Base-by-base conservation (phyloP, 495 filamentous ascomycete genomes). In the Penicillium alfredii region DNA sequence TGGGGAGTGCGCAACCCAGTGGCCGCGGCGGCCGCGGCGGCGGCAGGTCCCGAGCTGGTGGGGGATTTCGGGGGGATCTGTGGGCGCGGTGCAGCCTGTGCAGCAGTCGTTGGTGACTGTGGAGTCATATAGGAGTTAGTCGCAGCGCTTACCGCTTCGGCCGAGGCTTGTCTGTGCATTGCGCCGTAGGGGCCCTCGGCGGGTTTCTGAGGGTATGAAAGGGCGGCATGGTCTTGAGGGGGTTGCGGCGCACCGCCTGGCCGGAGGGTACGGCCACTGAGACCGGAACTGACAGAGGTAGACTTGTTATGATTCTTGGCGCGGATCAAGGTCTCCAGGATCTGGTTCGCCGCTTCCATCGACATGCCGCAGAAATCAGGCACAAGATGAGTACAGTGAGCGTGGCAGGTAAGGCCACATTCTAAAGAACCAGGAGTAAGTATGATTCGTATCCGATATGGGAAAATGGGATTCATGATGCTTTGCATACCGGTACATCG, bases 291-390 rank as follows among this genome's bases (percentile, higher is more conserved):
- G 40, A 68, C 57, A 53, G 67, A 66, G 2, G 59, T 45, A 27
- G 68, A 60, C 47, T 69, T 69, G 43, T 61, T 67, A 46, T 64
- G 64, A 55, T 60, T 56, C 58, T 68, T 72, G 10, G 61, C 51
- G 11, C 59, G 60, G 47, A 62, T 65, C 36, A 68, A 35, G 5
- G 66, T 64, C 33, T 69, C 56, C 12, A 97, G 68, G 40, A 98
- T 96, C 55, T 94, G 79, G 56, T 96, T 99, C 19, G 92, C 92
- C 39, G 84, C 82, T 42, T 89, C 84, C 92, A 97, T 97, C 32
- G 88, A 87, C 90, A 99, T 99, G 56, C 92, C 92, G 58, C 92
- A 99, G 66, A 99, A 99, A 60, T 99, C 92, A 28, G 92, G 92
- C 24, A 99, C 92, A 40, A 99, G 77, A 65, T 97, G 93, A 16